Evolutionary conservation across 495 filamentous ascomycete genomes (phyloP), one percentile per base, ranked within the genome.

Genomic region (Chaetomium cochliodes): DNA sequence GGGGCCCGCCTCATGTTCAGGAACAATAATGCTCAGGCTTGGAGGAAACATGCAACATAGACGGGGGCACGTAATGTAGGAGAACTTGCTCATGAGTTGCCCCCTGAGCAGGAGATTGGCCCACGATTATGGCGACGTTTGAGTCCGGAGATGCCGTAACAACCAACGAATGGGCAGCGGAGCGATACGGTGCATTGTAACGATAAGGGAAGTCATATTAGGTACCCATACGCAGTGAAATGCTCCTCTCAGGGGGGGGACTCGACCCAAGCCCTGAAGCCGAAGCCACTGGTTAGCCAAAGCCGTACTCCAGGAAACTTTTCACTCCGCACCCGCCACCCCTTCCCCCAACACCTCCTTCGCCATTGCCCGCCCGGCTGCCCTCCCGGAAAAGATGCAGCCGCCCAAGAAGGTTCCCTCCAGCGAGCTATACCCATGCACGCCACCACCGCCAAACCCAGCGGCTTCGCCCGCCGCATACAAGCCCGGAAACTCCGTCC

Each of bases 381-480:
- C 78, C 39, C 80, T 56, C 0, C 81, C 81, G 0, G 81, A 82
- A 66, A 83, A 83, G 58, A 83, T 82, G 46, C 81, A 83, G 13
- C 81, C 81, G 3, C 80, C 73, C 44, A 75, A 51, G 46, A 75
- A 84, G 7, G 80, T 84, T 15, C 81, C 81, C 70, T 84, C 81
- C 12, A 84, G 73, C 25, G 80, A 77, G 53, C 70, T 80, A 28
- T 82, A 82, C 6, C 82, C 82, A 59, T 84, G 82, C 0, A 82
- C 79, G 28, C 82, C 82, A 7, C 82, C 81, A 8, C 81, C 82
- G 1, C 82, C 82, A 54, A 84, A 84, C 6, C 82, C 82, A 9
- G 82, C 80, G 18, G 73, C 79, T 70, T 84, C 82, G n/a, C 82
- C 82, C 1, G 80, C 81, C 0, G 82, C 81, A 51, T 83, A 84